Percentiles rank a stretch among this genome's conserved stretches.
Conservation (phyloP, 1,139 yeast species). For the Petasospora rhodanensis region DNA sequence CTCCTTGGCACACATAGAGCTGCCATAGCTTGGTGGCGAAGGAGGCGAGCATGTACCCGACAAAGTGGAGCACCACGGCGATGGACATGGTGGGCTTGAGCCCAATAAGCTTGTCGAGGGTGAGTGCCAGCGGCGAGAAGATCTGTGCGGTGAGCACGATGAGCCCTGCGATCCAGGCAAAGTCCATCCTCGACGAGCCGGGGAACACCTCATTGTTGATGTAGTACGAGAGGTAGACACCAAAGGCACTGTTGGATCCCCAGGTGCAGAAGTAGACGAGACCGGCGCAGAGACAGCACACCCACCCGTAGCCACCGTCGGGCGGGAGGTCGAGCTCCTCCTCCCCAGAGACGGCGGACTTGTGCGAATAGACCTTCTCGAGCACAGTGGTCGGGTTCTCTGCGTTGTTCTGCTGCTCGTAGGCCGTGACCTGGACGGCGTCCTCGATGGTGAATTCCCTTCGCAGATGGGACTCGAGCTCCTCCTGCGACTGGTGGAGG, state of each 20-base stretch:
- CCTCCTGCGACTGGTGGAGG: too few relatives aligned
- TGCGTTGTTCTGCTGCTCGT: not conserved
- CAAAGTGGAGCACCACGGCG: conserved; percentile 21
- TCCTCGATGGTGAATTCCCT: conserved; percentile 11
- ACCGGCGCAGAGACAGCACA: conserved; percentile 50
- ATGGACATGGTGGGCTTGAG: conserved; percentile 12
- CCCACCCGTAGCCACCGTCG: conserved; percentile 72
- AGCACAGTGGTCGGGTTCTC: too few relatives aligned
- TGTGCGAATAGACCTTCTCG: conserved; percentile 29
- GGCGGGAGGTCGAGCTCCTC: conserved; percentile 42
- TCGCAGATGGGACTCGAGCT: conserved; percentile 2
- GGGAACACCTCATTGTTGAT: conserved; percentile 40
- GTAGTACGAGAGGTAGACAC: conserved; percentile 58
- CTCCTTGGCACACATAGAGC: conserved; percentile 61
- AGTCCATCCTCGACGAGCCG: conserved; percentile 50
- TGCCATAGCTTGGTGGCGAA: conserved; percentile 56
- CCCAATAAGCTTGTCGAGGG: conserved; percentile 10
- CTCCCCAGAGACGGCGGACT: conserved; percentile 17
- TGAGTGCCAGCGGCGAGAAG: conserved; percentile 31
- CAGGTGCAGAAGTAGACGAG: conserved; percentile 52
- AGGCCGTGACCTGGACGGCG: conserved; percentile 2
- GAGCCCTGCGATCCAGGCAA: conserved; percentile 63
- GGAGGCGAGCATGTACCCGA: conserved; percentile 57
- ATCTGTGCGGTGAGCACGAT: conserved; percentile 53
- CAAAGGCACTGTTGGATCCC: conserved; percentile 58